Percentiles rank a stretch among this genome's conserved stretches.
These are phyloP conservation scores for Aspergillus heteromorphus DNA, from an alignment of 495 filamentous ascomycete species.

Conservation along the genomic window DNA sequence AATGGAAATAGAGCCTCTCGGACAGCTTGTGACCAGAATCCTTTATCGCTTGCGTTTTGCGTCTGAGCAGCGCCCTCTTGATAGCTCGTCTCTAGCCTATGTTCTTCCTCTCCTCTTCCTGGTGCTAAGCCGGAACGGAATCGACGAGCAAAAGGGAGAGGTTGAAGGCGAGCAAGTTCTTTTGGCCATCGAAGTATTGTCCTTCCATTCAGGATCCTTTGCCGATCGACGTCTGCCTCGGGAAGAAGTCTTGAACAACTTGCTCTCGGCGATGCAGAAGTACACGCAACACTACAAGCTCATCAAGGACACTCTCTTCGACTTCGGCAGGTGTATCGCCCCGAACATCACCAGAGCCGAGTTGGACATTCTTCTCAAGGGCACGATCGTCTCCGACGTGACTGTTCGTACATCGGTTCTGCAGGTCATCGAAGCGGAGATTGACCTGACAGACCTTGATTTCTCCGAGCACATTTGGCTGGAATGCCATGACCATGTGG, in stretches of 20 bases:
- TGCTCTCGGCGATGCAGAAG: constrained; percentile 78
- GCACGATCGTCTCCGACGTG: constrained; percentile 68
- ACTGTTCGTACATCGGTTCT: constrained; percentile 80
- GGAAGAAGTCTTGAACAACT: constrained; percentile 57
- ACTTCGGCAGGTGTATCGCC: constrained; percentile 74
- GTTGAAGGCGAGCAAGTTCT: constrained; percentile 87
- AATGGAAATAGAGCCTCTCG: constrained; percentile 71
- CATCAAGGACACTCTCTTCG: constrained; percentile 83
- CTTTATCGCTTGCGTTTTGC: constrained; percentile 86
- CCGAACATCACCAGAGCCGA: constrained; percentile 67
- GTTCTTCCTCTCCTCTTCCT: constrained; percentile 74
- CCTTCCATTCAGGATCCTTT: constrained; percentile 76
- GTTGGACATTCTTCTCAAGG: constrained; percentile 63
- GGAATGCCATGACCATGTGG: constrained; percentile 80
- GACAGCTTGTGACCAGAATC: constrained; percentile 78
- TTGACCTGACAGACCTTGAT: constrained; percentile 79
- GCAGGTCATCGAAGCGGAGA: constrained; percentile 84
- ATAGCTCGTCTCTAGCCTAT: constrained; percentile 78
- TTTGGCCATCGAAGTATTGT: constrained; percentile 82
- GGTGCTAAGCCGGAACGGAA: constrained; percentile 70
- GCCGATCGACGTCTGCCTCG: constrained; percentile 70
- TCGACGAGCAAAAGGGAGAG: constrained; percentile 54
- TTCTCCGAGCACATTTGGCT: constrained; percentile 93
- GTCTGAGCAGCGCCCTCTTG: constrained; percentile 87
- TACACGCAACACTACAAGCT: constrained; percentile 91